phyloP scores from a whole-genome alignment of 768 basidiomycete species.

The Saitozyma sp. region DNA sequence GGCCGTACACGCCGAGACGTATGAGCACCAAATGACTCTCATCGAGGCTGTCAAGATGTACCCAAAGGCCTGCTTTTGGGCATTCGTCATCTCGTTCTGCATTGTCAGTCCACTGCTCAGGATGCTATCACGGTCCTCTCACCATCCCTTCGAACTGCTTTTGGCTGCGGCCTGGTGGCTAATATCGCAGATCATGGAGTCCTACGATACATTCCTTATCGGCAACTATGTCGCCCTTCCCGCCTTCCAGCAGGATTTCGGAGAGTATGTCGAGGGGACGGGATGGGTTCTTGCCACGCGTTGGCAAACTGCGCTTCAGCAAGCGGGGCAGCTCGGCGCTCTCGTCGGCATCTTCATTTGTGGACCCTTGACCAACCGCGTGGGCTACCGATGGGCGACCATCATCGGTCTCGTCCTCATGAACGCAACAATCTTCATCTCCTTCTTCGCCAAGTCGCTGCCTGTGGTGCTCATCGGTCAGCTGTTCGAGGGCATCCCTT shows the following conservation, averaged over 20 bases:
- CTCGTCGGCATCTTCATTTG: constrained; percentile 42
- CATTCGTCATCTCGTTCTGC: constrained; percentile 40
- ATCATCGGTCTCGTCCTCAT: constrained; percentile 30
- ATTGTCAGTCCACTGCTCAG: constrained; percentile 1
- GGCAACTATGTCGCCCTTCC: constrained; percentile 38
- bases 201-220: constrained; percentile 37
- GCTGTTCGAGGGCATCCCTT: constrained; percentile 41
- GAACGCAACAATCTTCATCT: constrained; percentile 42
- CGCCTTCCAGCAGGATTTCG: constrained; percentile 21
- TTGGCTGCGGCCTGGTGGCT: background rate
- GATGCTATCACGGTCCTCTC: too few species aligned
- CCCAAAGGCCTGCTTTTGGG: constrained; percentile 48
- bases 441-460: constrained; percentile 41
- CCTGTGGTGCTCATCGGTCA: constrained; percentile 37
- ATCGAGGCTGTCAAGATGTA: constrained; percentile 39
- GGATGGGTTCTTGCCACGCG: constrained; percentile 25
- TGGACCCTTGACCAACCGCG: constrained; percentile 33
- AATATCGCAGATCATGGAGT: constrained; percentile 32
- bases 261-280: constrained; percentile 3
- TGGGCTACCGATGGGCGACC: constrained; percentile 43
- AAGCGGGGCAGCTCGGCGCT: constrained; percentile 37
- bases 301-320: constrained; percentile 38
- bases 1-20: constrained; percentile 39
- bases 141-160: too few species aligned
- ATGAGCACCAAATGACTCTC: constrained; percentile 40